phyloP scores from a whole-genome alignment of 2,329 filamentous ascomycete genomes.

The Penicillium vulpinum region DNA sequence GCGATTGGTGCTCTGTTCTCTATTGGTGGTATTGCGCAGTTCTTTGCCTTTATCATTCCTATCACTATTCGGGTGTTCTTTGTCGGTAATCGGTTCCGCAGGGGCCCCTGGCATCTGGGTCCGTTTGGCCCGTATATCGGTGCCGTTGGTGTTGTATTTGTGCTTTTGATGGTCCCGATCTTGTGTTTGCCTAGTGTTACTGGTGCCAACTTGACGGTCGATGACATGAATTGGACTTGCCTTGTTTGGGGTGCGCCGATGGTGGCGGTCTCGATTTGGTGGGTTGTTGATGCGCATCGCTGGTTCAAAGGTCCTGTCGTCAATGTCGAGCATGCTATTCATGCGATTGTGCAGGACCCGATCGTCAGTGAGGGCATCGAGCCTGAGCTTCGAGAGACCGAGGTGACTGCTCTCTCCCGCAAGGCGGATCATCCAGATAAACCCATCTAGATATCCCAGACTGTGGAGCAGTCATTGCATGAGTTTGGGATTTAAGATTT shows the following conservation, averaged over 20 bases:
- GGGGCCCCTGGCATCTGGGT: constrained; percentile 69
- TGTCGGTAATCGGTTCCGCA: constrained; percentile 63
- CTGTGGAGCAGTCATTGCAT: not conserved
- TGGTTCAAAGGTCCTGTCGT: constrained; percentile 73
- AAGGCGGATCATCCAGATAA: constrained; percentile 15
- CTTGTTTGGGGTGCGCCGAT: constrained; percentile 67
- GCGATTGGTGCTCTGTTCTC: constrained; percentile 69
- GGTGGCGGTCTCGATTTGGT: constrained; percentile 61
- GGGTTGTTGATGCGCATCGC: constrained; percentile 61
- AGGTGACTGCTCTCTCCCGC: not conserved
- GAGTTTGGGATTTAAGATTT: not conserved
- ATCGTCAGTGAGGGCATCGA: constrained; percentile 28
- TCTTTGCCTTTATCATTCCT: constrained; percentile 53
- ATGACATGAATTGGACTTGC: constrained; percentile 68
- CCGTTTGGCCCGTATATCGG: constrained; percentile 60
- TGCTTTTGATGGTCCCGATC: constrained; percentile 67
- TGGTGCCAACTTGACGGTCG: constrained; percentile 53
- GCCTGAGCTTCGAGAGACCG: constrained; percentile 8
- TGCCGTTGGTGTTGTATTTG: constrained; percentile 58
- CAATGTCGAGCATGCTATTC: constrained; percentile 58
- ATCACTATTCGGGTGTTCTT: constrained; percentile 48
- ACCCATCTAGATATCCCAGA: not conserved
- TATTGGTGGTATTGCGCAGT: constrained; percentile 68
- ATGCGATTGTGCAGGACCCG: constrained; percentile 24
- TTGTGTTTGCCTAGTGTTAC: constrained; percentile 63